Percentiles rank a stretch among this genome's conserved stretches.
Conservation (phyloP, 305 asterid genomes). For the Coffea humblotiana region DNA sequence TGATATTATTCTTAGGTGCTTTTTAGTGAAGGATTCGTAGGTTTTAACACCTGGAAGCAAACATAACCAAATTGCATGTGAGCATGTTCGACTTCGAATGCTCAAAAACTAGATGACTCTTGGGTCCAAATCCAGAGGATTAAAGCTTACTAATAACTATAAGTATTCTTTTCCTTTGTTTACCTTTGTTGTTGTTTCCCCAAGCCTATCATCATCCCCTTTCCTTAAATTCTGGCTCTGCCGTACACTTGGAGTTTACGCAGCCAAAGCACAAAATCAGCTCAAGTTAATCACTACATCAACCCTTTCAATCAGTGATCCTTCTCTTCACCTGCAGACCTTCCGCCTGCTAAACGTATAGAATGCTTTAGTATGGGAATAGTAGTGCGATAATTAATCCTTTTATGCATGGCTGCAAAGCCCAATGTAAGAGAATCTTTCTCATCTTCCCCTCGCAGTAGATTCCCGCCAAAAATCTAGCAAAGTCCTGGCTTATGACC, state of each 20-base stretch:
- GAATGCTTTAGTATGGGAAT: background rate
- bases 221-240: slow-evolving; percentile 16
- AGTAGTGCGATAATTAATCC: background rate
- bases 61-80: too few relatives aligned
- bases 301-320: background rate
- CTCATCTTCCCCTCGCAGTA: slow-evolving; percentile 10
- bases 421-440: slow-evolving; percentile 20
- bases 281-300: background rate
- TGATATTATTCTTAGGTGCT: too few relatives aligned
- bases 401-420: slow-evolving; percentile 3
- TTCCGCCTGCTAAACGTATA: too few relatives aligned
- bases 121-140: too few relatives aligned
- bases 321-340: background rate
- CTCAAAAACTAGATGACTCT: too few relatives aligned
- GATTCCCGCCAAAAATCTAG: slow-evolving; percentile 26
- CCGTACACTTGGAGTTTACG: background rate
- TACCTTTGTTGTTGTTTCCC: too few relatives aligned
- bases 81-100: too few relatives aligned
- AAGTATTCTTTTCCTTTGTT: too few relatives aligned
- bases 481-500: background rate
- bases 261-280: background rate
- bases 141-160: too few relatives aligned
- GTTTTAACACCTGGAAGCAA: background rate
- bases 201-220: background rate
- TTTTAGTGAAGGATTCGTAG: background rate